phyloP scores from a whole-genome alignment of 345 rosid species.

The Kandelia obovata region DNA sequence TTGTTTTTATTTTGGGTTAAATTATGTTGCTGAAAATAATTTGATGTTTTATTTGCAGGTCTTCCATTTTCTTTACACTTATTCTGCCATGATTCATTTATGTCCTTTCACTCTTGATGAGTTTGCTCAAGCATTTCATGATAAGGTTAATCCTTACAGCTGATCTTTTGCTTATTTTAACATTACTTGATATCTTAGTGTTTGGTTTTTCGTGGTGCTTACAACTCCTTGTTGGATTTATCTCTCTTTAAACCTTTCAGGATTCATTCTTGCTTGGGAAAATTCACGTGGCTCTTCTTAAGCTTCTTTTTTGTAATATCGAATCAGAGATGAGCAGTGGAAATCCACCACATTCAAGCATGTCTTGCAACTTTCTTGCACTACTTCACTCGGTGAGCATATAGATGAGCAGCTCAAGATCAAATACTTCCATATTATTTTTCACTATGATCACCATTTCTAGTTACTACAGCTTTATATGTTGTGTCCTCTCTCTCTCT shows the following conservation, averaged over 20 bases:
- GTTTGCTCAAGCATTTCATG: constrained; percentile 88
- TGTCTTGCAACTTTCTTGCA: constrained; percentile 93
- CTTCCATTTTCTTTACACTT: constrained; percentile 86
- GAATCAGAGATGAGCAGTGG: constrained; percentile 57
- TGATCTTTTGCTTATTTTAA: constrained; percentile 11
- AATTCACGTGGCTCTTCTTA: constrained; percentile 79
- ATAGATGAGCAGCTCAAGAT: constrained; percentile 3
- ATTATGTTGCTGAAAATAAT: constrained; percentile 20
- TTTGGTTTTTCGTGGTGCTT: not conserved
- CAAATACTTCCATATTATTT: not conserved
- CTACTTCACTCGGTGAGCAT: constrained; percentile 82
- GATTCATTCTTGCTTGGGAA: constrained; percentile 89
- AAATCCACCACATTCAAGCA: constrained; percentile 43
- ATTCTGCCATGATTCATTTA: constrained; percentile 51
- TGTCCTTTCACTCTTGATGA: constrained; percentile 84
- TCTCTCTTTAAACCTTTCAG: constrained; percentile 38
- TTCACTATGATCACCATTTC: not conserved
- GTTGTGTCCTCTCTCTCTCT: no score
- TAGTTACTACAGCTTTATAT: not conserved
- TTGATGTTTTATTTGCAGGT: constrained; percentile 52
- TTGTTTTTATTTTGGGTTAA: not conserved
- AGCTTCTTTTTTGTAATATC: constrained; percentile 73
- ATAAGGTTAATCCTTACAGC: constrained; percentile 55
- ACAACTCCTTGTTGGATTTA: constrained; percentile 5
- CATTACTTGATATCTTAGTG: not conserved